Conservation (phyloP, 1,284 basidiomycete genomes). For the Acaromyces ingoldii region DNA sequence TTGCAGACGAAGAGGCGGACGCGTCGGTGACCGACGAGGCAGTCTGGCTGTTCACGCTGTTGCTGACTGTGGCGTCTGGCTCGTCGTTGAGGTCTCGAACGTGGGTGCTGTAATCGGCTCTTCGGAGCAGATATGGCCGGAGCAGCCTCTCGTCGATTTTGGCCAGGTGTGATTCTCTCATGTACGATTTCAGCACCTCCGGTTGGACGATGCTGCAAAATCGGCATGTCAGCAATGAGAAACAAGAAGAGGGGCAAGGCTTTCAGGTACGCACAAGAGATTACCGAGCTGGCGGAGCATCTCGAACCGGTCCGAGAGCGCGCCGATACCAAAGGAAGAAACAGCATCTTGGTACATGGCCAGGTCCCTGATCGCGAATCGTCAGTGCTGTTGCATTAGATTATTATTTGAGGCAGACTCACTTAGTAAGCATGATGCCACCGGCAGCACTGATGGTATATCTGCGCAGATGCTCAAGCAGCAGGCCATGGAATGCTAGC, state of each 20-base stretch:
- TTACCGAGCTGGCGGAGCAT: conserved; percentile 97
- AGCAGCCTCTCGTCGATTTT: conserved; percentile 81
- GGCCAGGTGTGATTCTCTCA: conserved; percentile 56
- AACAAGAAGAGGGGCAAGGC: background rate
- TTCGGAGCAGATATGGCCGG: conserved; percentile 81
- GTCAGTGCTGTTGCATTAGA: background rate
- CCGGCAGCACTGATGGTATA: conserved; percentile 95
- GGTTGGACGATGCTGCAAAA: conserved; percentile 42
- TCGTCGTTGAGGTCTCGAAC: conserved; percentile 42
- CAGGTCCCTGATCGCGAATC: conserved; percentile 65
- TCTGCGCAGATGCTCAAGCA: conserved; percentile 91
- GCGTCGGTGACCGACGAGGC: too few relatives aligned
- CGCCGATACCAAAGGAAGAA: conserved; percentile 70
- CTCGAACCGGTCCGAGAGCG: conserved; percentile 90
- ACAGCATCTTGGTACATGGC: conserved; percentile 94
- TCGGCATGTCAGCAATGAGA: background rate
- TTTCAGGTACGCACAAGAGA: conserved; percentile 76
- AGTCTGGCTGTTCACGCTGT: too few relatives aligned
- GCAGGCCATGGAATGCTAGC: conserved; percentile 83
- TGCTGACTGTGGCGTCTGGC: too few relatives aligned
- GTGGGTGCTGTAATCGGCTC: conserved; percentile 66
- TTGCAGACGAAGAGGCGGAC: too few relatives aligned
- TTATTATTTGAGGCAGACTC: conserved; percentile 36
- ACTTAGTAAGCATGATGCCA: conserved; percentile 97
- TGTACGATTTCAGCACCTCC: conserved; percentile 46